phyloP scores from a whole-genome alignment of 306 rosid genomes.

The Erythrophleum fordii region DNA sequence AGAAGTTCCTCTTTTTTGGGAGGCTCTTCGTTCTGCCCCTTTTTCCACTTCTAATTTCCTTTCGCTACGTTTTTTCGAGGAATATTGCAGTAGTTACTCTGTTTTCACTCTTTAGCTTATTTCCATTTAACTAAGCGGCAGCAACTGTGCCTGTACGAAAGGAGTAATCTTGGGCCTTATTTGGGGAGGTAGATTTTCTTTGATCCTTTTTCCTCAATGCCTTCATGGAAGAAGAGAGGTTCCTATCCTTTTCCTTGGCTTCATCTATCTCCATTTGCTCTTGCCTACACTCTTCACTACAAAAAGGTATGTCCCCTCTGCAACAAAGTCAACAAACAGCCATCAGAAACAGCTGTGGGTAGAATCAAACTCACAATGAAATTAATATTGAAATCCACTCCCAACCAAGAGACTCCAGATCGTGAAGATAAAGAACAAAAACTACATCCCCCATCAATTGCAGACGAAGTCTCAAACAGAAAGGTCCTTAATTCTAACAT shows the following conservation, averaged over 20 bases:
- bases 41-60: not conserved
- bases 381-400: not conserved
- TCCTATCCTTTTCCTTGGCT: slow-evolving; percentile 70
- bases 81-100: not conserved
- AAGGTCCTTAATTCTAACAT: not conserved
- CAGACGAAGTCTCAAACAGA: not conserved
- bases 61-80: not conserved
- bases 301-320: slow-evolving; percentile 97
- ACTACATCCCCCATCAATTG: not conserved
- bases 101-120: not conserved
- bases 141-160: slow-evolving; percentile 75
- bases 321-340: not conserved
- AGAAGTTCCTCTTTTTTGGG: not conserved
- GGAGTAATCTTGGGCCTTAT: slow-evolving; percentile 55
- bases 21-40: not conserved
- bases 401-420: not conserved
- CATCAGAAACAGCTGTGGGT: not conserved
- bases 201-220: slow-evolving; percentile 76
- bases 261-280: slow-evolving; percentile 85
- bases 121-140: slow-evolving; percentile 61
- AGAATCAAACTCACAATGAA: not conserved
- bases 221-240: slow-evolving; percentile 67
- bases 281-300: slow-evolving; percentile 89
- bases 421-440: not conserved
- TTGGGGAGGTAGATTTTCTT: slow-evolving; percentile 66